These are phyloP conservation scores for Saksenaea oblongispora DNA, from an alignment of 371 early-diverging fungal species.

Conservation along the genomic window DNA sequence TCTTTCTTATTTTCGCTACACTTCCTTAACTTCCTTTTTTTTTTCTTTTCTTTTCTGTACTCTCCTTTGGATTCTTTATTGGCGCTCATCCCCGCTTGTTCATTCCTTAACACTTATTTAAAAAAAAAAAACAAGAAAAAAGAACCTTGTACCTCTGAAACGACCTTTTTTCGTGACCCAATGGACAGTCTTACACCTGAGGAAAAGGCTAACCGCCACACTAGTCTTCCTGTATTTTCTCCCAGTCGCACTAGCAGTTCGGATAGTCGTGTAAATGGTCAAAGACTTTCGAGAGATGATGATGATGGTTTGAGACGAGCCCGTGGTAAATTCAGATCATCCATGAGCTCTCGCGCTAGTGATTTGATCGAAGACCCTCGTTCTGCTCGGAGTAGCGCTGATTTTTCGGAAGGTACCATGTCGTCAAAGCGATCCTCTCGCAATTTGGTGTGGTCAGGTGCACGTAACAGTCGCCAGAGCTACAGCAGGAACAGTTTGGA, in stretches of 20 bases:
- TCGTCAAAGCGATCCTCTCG: conserved; percentile 1
- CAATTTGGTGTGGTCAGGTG: conserved; percentile 1
- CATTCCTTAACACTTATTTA: background rate
- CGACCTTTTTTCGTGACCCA: background rate
- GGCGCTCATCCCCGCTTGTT: background rate
- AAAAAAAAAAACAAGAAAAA: background rate
- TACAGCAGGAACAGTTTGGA: background rate
- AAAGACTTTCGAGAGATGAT: conserved; percentile 3
- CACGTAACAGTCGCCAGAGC: conserved; percentile 1
- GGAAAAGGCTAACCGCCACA: conserved; percentile 2
- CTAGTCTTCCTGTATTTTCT: background rate
- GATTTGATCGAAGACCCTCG: background rate
- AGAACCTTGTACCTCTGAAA: background rate
- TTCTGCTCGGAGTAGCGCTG: background rate
- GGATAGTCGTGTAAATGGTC: background rate
- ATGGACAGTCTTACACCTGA: background rate
- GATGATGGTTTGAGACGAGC: conserved; percentile 1
- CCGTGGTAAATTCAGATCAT: background rate
- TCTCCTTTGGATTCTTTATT: background rate
- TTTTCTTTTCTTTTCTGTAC: background rate
- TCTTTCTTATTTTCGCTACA: background rate
- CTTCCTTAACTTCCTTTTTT: background rate
- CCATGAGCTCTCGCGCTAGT: background rate
- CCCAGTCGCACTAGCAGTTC: background rate
- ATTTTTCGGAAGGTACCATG: background rate